Base-by-base conservation (phyloP, 371 early-diverging fungal species). In the Mucor saturninus region DNA sequence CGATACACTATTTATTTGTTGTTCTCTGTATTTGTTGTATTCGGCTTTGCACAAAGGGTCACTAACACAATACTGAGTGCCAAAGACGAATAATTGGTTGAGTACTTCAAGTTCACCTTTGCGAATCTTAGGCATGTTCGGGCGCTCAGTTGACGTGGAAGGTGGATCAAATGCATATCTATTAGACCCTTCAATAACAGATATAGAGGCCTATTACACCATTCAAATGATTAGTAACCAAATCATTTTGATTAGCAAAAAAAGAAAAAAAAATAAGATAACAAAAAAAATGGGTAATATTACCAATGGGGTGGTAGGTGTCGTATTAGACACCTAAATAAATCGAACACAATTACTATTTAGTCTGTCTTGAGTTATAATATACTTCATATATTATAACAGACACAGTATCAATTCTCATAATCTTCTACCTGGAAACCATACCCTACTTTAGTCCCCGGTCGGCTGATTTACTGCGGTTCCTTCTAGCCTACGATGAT, bases 241-340 rank as follows among this genome's bases (percentile, higher is more conserved):
- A n/a, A 14, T 10, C 42, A 42, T 42, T 42, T 42, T 42, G 42
- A 42, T 14, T 42, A 42, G 42, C 42, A 42, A 42, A 42, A 42
- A 42, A 42, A 42, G 4, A 42, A 42, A 42, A 2, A 42, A 42
- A 42, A 42, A 42, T 14, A 42, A 42, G 4, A 42, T 14, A 42
- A 42, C 1, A 42, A 42, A 13, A 13, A n/a, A 42, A 42, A 42
- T 14, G 42, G n/a, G n/a, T 42, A 42, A 42, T 42, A 4, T 42
- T 42, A 42, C 42, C 42, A 42, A 42, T 42, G 42, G 42, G n/a
- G 42, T 42, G 42, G 42, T 42, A 42, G 42, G 42, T n/a, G 42
- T 42, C n/a, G n/a, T n/a, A 21, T 21, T 21, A 0, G 21, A 21
- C 21, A 21, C 21, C 21, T 21, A 21, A 21, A 21, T 21, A 21